These are phyloP conservation scores for Mycena galericulata DNA, from an alignment of 768 basidiomycete genomes.

Conservation along the genomic window DNA sequence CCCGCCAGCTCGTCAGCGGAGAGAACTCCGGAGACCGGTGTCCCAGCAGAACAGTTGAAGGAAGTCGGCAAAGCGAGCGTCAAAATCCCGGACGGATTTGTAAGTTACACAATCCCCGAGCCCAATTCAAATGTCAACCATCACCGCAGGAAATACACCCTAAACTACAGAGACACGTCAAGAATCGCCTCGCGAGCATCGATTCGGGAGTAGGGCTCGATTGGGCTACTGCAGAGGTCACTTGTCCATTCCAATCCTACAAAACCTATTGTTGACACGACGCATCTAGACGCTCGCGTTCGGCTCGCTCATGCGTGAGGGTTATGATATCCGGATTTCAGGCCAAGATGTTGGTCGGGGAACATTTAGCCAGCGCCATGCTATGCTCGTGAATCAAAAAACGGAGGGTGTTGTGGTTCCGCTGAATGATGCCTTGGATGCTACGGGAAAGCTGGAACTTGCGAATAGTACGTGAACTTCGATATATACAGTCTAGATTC, in stretches of 20 bases:
- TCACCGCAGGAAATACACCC: constrained; percentile 77
- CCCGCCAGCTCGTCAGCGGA: constrained; percentile 61
- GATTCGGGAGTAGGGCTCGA: constrained; percentile 81
- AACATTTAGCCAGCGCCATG: constrained; percentile 80
- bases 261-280: neutral
- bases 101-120: constrained; percentile 49
- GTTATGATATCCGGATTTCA: constrained; percentile 87
- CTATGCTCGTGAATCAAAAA: constrained; percentile 92
- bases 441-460: constrained; percentile 79
- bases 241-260: neutral
- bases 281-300: constrained; percentile 81
- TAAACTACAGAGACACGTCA: constrained; percentile 83
- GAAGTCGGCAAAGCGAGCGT: constrained; percentile 80
- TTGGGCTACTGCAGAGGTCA: constrained; percentile 90
- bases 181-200: constrained; percentile 77
- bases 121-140: neutral
- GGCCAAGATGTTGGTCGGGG: constrained; percentile 95
- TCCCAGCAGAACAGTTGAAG: constrained; percentile 61
- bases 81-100: constrained; percentile 67
- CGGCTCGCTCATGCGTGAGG: constrained; percentile 86
- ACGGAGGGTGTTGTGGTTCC: constrained; percentile 86
- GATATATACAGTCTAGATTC: neutral
- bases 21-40: constrained; percentile 76
- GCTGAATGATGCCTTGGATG: constrained; percentile 75
- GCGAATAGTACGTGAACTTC: constrained; percentile 78